These are phyloP conservation scores for Inosperma sp. DNA, from an alignment of 768 basidiomycete species.

Conservation along the genomic window DNA sequence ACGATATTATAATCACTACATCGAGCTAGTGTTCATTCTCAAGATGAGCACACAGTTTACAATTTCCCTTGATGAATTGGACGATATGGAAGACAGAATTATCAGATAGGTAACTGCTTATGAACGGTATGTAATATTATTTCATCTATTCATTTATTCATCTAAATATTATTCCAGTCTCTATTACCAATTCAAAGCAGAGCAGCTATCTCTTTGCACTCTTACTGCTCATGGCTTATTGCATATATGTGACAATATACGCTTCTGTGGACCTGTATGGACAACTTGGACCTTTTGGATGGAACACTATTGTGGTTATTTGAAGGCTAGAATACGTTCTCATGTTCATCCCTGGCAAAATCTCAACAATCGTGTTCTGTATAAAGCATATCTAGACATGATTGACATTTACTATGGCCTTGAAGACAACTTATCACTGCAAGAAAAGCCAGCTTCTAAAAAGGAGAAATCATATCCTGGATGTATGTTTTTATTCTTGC, in stretches of 20 bases:
- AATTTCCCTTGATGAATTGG: slow-evolving; percentile 24
- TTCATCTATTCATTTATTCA: not conserved
- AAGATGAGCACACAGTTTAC: slow-evolving; percentile 31
- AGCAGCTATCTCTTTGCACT: slow-evolving; percentile 26
- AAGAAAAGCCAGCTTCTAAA: too few relatives aligned
- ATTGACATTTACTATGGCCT: slow-evolving; percentile 23
- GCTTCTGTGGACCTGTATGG: slow-evolving; percentile 30
- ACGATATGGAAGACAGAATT: slow-evolving; percentile 24
- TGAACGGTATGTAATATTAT: slow-evolving; percentile 28
- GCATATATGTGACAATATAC: slow-evolving; percentile 30
- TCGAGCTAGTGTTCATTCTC: slow-evolving; percentile 32
- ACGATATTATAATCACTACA: slow-evolving; percentile 37
- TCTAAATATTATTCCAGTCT: slow-evolving; percentile 15
- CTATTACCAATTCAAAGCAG: slow-evolving; percentile 29
- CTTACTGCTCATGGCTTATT: slow-evolving; percentile 32
- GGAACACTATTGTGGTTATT: slow-evolving; percentile 31
- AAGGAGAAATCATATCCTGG: too few relatives aligned
- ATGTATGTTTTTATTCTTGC: not conserved
- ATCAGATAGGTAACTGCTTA: slow-evolving; percentile 33
- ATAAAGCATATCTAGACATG: slow-evolving; percentile 26
- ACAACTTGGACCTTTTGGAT: slow-evolving; percentile 34
- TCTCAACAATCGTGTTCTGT: slow-evolving; percentile 14
- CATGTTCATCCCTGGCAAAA: slow-evolving; percentile 26
- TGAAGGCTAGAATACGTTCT: slow-evolving; percentile 22
- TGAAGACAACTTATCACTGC: too few relatives aligned